Conservation (phyloP, 2,329 filamentous ascomycete genomes). For the Diplodia seriata region DNA sequence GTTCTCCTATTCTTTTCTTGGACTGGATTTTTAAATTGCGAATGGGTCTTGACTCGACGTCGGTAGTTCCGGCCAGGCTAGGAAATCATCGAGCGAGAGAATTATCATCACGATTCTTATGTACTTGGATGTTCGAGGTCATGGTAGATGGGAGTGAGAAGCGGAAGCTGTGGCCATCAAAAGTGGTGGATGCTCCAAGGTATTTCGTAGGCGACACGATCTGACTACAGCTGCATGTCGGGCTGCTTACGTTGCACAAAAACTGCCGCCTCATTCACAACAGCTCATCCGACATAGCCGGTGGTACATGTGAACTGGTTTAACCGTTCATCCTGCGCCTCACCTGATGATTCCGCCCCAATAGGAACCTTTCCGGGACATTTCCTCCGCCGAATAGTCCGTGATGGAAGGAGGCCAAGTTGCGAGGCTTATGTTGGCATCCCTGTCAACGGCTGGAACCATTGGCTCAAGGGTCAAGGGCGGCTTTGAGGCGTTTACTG, state of each 20-base stretch:
- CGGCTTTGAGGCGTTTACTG: too few species aligned
- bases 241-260: background rate
- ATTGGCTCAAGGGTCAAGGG: background rate
- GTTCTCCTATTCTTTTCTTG: background rate
- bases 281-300: background rate
- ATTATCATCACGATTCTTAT: background rate
- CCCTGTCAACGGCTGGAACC: background rate
- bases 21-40: background rate
- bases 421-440: background rate
- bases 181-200: background rate
- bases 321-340: background rate
- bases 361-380: background rate
- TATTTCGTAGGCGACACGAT: background rate
- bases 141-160: background rate
- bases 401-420: background rate
- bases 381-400: background rate
- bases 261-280: background rate
- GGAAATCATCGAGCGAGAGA: background rate
- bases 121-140: background rate
- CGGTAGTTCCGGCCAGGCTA: background rate
- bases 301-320: background rate
- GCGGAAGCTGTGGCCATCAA: background rate
- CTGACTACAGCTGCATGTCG: background rate
- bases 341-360: background rate
- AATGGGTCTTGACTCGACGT: background rate